Evolutionary conservation across 345 rosid species (phyloP).

Genomic region (Heritiera littoralis): DNA sequence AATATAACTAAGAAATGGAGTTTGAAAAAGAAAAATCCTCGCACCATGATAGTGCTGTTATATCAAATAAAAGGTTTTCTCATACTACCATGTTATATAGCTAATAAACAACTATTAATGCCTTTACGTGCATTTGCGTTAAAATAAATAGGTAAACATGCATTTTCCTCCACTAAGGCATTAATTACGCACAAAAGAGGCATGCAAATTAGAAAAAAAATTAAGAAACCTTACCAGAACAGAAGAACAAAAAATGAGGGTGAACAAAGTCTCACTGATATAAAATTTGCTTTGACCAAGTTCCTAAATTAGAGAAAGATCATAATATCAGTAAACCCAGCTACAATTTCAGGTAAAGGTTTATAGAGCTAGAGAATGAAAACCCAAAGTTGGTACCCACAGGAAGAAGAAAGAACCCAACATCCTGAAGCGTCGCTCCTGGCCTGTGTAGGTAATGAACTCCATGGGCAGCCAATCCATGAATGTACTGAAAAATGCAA

Average conservation of each 20-base stretch:
- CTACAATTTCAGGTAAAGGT: constrained; percentile 5
- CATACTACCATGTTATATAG: background rate
- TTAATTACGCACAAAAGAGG: background rate
- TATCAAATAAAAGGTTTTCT: background rate
- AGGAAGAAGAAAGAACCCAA: constrained; percentile 69
- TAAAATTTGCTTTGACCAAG: constrained; percentile 67
- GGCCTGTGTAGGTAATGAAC: constrained; percentile 80
- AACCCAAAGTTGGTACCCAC: constrained; percentile 40
- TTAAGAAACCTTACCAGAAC: constrained; percentile 47
- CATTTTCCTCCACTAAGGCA: background rate
- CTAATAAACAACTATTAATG: background rate
- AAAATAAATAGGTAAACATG: background rate
- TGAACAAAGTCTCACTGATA: constrained; percentile 67
- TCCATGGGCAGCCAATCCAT: constrained; percentile 90
- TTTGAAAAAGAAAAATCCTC: background rate
- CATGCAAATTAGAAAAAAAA: background rate
- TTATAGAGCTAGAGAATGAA: background rate
- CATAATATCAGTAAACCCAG: constrained; percentile 5
- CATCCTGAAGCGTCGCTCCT: constrained; percentile 67
- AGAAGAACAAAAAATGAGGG: constrained; percentile 58
- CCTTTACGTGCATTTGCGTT: background rate
- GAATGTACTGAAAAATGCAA: constrained; percentile 53
- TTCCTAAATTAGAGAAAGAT: constrained; percentile 42
- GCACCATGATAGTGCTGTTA: background rate
- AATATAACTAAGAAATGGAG: background rate